Conservation (phyloP, 2,329 filamentous ascomycete genomes). For the Lecanosticta acicola region DNA sequence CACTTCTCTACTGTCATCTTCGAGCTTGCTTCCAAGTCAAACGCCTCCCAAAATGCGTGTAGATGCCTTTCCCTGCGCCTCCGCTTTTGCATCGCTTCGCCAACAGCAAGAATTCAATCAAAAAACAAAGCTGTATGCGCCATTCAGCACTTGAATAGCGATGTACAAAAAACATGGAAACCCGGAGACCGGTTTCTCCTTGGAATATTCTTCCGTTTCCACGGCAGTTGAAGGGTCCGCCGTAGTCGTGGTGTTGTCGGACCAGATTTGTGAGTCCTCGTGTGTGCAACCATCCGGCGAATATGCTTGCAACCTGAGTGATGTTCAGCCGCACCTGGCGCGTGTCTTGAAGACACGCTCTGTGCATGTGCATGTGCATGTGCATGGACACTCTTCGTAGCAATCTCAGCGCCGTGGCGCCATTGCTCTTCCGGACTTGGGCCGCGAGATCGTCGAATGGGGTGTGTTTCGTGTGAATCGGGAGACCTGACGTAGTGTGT, state of each 20-base stretch:
- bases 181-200: background rate
- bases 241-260: too few relatives aligned
- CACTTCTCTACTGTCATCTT: background rate
- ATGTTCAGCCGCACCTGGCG: background rate
- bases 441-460: background rate
- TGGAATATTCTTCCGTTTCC: constrained; percentile 1
- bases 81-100: background rate
- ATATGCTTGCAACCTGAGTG: too few relatives aligned
- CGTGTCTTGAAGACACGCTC: background rate
- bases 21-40: background rate
- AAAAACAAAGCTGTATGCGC: constrained; percentile 10
- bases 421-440: constrained; percentile 3
- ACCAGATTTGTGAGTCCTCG: too few relatives aligned
- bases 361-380: background rate
- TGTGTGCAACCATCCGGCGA: too few relatives aligned
- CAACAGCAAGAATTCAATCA: constrained; percentile 4
- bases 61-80: constrained; percentile 1
- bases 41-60: background rate
- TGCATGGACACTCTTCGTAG: constrained; percentile 3
- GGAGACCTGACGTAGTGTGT: too few relatives aligned
- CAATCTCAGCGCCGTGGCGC: background rate
- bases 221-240: background rate
- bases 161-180: constrained; percentile 9
- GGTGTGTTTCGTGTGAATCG: too few relatives aligned
- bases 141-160: constrained; percentile 31